Evolutionary conservation across 352 stramenopile genomes (phyloP), one percentile per base, ranked within the genome.

Genomic region (Globisporangium recalcitrans): DNA sequence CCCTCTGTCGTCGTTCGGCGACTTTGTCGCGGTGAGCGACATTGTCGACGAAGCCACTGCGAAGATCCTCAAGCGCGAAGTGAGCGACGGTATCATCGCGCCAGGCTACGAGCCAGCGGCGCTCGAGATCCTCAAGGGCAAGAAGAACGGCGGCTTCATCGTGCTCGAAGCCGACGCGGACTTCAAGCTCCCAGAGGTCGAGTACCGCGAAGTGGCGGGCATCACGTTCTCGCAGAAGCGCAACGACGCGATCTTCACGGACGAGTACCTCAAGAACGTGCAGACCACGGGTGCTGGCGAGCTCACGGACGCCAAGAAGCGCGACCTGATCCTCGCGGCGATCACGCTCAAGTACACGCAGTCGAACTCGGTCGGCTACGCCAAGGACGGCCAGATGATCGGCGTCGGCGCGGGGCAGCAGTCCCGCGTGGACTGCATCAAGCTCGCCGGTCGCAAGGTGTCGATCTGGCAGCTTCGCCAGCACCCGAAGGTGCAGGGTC

Each of bases 261-360:
- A 90, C 26, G 80, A 94, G 40, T 93, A 99, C 76, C 87, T 99
- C 66, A 73, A 80, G 40, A 82, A 98, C 57, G 79, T 98, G 47
- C 93, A 98, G 63, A 98, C 95, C 8, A 94, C 85, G 19, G 81
- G 91, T 13, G 82, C 78, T 4, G 79, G 87, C 40, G 80, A 88
- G 48, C 72, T 99, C 6, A 86, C 87, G 21, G 87, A 97, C 26
- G 90, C 86, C 52, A 97, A 96, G 57, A 93, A 98, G 72, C 90
- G 96, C 55, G 98, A 99, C 74, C 82, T 99, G 58, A 96, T 98
- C 62, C 85, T 99, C 29, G 98, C 97, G n/a, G 97, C 92, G 52
- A 99, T 99, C 74, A 98, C 97, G 62, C 82, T 99, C 72, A 99
- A 99, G 88, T 99, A 99, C 84, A 99, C 98, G 59, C 97, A 99